Conservation (phyloP, 2,329 filamentous ascomycete species). For the Venturia oleaginea region DNA sequence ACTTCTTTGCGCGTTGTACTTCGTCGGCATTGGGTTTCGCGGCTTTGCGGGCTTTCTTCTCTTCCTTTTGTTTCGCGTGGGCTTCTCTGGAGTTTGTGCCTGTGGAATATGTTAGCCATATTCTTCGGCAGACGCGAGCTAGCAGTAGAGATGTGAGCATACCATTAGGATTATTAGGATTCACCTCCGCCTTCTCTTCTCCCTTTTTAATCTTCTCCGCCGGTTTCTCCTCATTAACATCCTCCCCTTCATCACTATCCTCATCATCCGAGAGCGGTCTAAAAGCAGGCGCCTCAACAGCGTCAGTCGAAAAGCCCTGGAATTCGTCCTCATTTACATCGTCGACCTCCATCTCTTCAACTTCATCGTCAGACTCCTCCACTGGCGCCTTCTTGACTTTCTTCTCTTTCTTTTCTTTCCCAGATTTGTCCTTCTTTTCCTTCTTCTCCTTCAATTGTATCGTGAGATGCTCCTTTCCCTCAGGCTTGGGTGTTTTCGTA, state of each 20-base stretch:
- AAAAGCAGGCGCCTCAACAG: constrained; percentile 3
- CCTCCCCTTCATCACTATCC: constrained; percentile 18
- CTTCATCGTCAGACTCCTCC: constrained; percentile 26
- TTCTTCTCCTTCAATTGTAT: constrained; percentile 21
- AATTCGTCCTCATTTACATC: constrained; percentile 24
- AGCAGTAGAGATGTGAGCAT: not conserved
- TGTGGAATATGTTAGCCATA: not conserved
- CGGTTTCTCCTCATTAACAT: not conserved
- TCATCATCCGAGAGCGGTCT: constrained; percentile 2
- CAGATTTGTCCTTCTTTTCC: constrained; percentile 23
- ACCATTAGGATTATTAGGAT: constrained; percentile 2
- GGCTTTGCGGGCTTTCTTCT: constrained; percentile 80
- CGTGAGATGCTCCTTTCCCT: not conserved
- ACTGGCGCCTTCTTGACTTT: constrained; percentile 16
- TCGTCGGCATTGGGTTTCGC: constrained; percentile 89
- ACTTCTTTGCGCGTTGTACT: constrained; percentile 82
- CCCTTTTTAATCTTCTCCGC: not conserved
- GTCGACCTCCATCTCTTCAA: constrained; percentile 28
- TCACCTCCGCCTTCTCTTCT: not conserved
- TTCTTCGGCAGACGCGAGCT: not conserved
- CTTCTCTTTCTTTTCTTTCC: constrained; percentile 14
- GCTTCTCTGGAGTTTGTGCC: constrained; percentile 73
- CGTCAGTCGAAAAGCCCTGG: constrained; percentile 23
- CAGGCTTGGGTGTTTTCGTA: constrained; percentile 22
- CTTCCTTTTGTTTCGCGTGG: constrained; percentile 84